Percentiles rank a stretch among this genome's conserved stretches.
These are phyloP conservation scores for Scedosporium minutisporum DNA, from an alignment of 2,329 filamentous ascomycete species.

Conservation along the genomic window DNA sequence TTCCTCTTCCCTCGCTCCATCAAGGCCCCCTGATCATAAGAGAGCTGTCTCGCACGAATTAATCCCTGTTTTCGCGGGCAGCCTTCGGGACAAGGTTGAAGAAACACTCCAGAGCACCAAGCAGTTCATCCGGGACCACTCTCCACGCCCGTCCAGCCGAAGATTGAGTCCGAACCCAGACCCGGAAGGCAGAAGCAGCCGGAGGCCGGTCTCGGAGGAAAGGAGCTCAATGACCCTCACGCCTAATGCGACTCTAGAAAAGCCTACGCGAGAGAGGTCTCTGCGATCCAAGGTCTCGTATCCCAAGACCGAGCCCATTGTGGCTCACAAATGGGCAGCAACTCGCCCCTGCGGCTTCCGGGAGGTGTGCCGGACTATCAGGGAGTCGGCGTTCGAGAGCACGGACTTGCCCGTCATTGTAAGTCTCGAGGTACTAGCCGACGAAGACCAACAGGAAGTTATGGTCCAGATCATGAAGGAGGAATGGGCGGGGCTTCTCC, in stretches of 20 bases:
- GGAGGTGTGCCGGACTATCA: slow-evolving; percentile 72
- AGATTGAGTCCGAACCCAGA: not conserved
- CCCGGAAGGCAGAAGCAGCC: not conserved
- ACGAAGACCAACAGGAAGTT: slow-evolving; percentile 70
- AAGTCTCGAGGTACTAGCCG: slow-evolving; percentile 84
- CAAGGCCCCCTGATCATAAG: slow-evolving; percentile 26
- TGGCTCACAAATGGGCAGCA: slow-evolving; percentile 74
- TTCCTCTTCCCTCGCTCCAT: slow-evolving; percentile 22
- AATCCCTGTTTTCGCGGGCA: slow-evolving; percentile 33
- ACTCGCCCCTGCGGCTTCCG: slow-evolving; percentile 82
- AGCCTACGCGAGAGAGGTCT: slow-evolving; percentile 1
- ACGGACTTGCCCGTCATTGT: slow-evolving; percentile 79
- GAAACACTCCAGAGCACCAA: slow-evolving; percentile 18
- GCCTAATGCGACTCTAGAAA: slow-evolving; percentile 8
- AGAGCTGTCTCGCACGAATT: slow-evolving; percentile 37
- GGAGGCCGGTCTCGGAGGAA: not conserved
- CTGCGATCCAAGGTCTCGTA: slow-evolving; percentile 16
- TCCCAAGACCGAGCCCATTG: slow-evolving; percentile 58
- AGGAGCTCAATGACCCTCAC: slow-evolving; percentile 10
- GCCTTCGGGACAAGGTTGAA: slow-evolving; percentile 26
- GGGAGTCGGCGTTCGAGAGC: slow-evolving; percentile 65
- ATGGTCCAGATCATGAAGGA: slow-evolving; percentile 95
- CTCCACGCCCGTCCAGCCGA: slow-evolving; percentile 2
- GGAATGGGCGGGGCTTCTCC: slow-evolving; percentile 67
- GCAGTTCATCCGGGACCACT: slow-evolving; percentile 20